Base-by-base conservation (phyloP, 192 early-diverging fungal species). In the Umbelopsis sp. region DNA sequence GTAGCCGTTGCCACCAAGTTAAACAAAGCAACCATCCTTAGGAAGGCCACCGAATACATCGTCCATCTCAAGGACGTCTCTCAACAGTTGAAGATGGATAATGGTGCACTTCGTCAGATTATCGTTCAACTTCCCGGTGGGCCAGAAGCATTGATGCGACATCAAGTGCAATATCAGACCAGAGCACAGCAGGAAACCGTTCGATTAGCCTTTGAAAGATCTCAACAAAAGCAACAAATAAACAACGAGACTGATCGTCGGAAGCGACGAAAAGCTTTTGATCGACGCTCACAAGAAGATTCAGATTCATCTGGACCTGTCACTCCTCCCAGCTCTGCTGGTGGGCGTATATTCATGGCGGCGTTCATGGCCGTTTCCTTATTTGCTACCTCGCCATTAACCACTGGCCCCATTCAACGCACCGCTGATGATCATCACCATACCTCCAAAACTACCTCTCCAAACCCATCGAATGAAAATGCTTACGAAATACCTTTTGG, bases 11-110 rank as follows among this genome's bases (percentile, higher is more conserved):
- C 94, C 0, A 94, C 87, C 16, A 94, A 95, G 65, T 83, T 95
- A 22, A 97, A 98, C 85, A 98, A 98, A 78, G 96, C 95, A 5
- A 97, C 96, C 6, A 92, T 98, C 49, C 70, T 98, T 68, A 83
- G 89, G 34, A 96, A 96, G 68, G 90, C 94, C 0, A 96, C 96
- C 0, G 95, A 98, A 79, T 97, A 98, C 80, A 96, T 98, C 43
- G 74, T 77, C 25, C 82, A 86, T 32, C 74, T 90, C 4, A 84
- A 83, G 24, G 82, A 80, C 32, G 78, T 73, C 5, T 80, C 82
- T 31, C 51, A 77, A 11, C 71, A 80, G 34, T 16, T 81, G 10
- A 83, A 84, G 54, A 52, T 68, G 7, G 88, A 90, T 47, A 87
- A 85, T 56, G 73, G 53, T 2, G 66, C 73, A 6, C 71, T 88